Conservation (phyloP, 2,329 filamentous ascomycete species). For the Pseudogymnoascus destructans region DNA sequence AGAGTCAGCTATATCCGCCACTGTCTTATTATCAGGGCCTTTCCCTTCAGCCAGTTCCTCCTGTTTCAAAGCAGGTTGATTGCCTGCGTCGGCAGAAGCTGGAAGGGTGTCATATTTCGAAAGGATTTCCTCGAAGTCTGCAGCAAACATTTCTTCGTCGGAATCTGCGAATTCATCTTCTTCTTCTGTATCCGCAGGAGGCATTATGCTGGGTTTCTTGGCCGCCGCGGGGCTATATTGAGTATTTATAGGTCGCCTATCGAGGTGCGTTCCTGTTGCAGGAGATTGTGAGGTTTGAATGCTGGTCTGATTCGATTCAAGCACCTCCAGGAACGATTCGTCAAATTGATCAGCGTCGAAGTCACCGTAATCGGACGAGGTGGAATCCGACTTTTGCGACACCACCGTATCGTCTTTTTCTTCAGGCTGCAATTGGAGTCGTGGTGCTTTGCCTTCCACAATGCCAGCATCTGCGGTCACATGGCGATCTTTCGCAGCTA, state of each 20-base stretch:
- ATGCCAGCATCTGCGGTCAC: constrained; percentile 41
- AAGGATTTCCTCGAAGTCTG: constrained; percentile 44
- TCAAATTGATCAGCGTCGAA: constrained; percentile 41
- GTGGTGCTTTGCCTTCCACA: neutral
- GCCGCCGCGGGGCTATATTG: neutral
- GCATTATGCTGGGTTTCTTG: neutral
- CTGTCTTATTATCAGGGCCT: constrained; percentile 25
- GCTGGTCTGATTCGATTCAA: constrained; percentile 32
- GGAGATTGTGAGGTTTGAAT: constrained; percentile 17
- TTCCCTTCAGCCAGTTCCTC: constrained; percentile 14
- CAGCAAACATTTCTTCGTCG: constrained; percentile 48
- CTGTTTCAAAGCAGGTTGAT: constrained; percentile 8
- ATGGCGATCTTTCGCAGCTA: constrained; percentile 14
- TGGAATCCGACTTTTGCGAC: constrained; percentile 1
- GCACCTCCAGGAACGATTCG: constrained; percentile 34
- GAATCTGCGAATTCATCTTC: constrained; percentile 53
- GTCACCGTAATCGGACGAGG: constrained; percentile 25
- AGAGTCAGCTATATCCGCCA: constrained; percentile 33
- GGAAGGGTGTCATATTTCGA: constrained; percentile 37
- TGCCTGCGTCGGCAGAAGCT: constrained; percentile 16
- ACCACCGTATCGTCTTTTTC: neutral
- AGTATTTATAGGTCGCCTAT: neutral
- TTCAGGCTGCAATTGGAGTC: constrained; percentile 8
- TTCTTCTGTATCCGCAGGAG: neutral
- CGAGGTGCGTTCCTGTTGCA: neutral